Base-by-base conservation (phyloP, 73 alveolate genomes). In the Paramecium tetraurelia region DNA sequence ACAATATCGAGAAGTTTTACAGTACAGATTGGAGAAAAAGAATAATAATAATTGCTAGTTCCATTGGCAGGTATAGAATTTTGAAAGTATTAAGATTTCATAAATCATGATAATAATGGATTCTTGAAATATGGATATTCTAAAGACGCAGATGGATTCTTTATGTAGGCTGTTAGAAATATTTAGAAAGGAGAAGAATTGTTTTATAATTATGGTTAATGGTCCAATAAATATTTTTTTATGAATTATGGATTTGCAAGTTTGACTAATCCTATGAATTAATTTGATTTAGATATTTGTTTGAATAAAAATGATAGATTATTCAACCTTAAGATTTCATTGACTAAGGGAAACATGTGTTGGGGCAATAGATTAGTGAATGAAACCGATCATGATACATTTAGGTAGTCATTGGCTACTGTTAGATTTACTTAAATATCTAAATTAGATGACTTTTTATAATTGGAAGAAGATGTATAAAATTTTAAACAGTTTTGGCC, bases 191-290 rank as follows among this genome's bases (percentile, higher is more conserved):
- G 98, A 3, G 96, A 86, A 22, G 98, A 97, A 94, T 96, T 97
- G 33, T 96, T 95, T 85, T 99, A 97, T 94, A 92, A 96, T 68
- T 97, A 97, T 93, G 99, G 99, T 1, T 93, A 96, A 92, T 97
- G 97, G 92, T 96, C 99, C 70, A 97, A 97, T 87, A 85, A 96
- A 27, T 88, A 99, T 76, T 97, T 97, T 89, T 93, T 97, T 88
- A 93, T 97, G 90, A 97, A 97, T 95, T 97, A 97, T 90, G 99
- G 99, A 36, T 97, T 97, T 92, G 63, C 94, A 29, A 94, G 96
- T 58, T 96, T 87, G n/a, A 94, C 95, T 85, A 96, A 97, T 90
- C 99, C 97, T 46, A 94, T 95, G 75, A 95, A 94, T 88, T 97
- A 97, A 92, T 96, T 95, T 86, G 98, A 97, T 33, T 53, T 96